phyloP scores from a whole-genome alignment of 2,329 filamentous ascomycete species.

The Botrytis deweyae region DNA sequence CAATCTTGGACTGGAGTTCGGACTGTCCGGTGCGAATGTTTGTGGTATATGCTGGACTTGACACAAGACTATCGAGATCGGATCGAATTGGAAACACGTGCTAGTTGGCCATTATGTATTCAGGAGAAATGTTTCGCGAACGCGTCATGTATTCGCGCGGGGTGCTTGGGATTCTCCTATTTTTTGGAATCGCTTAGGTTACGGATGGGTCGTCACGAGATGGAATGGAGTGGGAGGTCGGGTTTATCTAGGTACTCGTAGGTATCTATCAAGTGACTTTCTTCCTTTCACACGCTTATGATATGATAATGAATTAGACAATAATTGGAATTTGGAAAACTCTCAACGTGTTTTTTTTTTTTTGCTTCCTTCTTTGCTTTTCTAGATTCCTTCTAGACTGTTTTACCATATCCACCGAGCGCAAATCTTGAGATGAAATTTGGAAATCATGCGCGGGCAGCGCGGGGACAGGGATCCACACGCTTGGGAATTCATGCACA shows the following conservation, averaged over 20 bases:
- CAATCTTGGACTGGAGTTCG: background rate
- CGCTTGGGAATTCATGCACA: conserved; percentile 17
- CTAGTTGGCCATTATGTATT: background rate
- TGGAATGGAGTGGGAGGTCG: background rate
- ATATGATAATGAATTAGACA: background rate
- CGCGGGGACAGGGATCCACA: conserved; percentile 2
- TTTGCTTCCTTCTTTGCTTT: background rate
- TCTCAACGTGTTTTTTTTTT: too few species aligned
- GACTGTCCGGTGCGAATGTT: background rate
- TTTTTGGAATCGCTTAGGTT: background rate
- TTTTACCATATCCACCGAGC: conserved; percentile 7
- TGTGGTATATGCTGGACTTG: background rate
- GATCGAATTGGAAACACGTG: conserved; percentile 3
- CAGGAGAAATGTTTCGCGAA: background rate
- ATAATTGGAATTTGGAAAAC: background rate
- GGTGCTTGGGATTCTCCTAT: background rate
- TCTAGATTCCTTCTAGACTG: conserved; percentile 3
- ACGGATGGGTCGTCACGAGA: background rate
- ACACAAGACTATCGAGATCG: background rate
- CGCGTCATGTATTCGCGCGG: background rate
- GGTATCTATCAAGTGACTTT: background rate
- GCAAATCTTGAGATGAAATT: conserved; percentile 8
- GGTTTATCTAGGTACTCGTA: too few species aligned
- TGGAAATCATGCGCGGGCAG: conserved; percentile 13
- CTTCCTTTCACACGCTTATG: background rate